Evolutionary conservation across 2,329 filamentous ascomycete genomes (phyloP).

Genomic region (Chalara sp.): DNA sequence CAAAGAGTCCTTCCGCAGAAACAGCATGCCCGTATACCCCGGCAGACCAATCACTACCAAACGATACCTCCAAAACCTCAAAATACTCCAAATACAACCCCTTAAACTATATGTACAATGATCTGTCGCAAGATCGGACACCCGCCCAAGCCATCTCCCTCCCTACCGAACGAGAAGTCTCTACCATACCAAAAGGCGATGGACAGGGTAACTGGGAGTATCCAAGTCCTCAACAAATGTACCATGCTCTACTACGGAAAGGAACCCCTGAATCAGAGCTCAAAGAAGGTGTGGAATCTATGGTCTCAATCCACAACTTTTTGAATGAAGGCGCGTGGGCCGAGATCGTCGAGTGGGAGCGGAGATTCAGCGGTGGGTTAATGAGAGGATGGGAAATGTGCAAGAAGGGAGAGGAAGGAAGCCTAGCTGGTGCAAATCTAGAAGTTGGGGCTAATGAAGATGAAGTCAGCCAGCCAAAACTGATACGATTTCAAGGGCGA

Average conservation of each 20-base stretch:
- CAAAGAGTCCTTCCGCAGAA: constrained; percentile 21
- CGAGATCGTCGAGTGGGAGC: constrained; percentile 92
- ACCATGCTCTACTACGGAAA: constrained; percentile 94
- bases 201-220: constrained; percentile 88
- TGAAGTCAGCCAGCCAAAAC: constrained; percentile 55
- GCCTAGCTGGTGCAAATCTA: constrained; percentile 33
- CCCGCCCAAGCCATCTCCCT: constrained; percentile 66
- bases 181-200: constrained; percentile 84
- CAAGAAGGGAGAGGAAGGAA: constrained; percentile 64
- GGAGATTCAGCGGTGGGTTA: constrained; percentile 71
- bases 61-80: constrained; percentile 30
- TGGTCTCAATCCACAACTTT: constrained; percentile 98
- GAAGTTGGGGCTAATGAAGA: constrained; percentile 45
- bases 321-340: constrained; percentile 95
- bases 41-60: constrained; percentile 12
- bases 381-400: constrained; percentile 67
- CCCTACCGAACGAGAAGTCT: constrained; percentile 74
- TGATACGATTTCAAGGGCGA: constrained; percentile 82
- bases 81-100: constrained; percentile 63
- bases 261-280: constrained; percentile 86
- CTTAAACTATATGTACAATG: constrained; percentile 92
- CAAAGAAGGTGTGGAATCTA: constrained; percentile 84
- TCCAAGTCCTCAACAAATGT: constrained; percentile 98
- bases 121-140: constrained; percentile 73
- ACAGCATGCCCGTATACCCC: constrained; percentile 26